A percentile compares a stretch with the other conserved stretches of the same genome.
Evolutionary conservation across 202 grass and related monocot species (phyloP).

Genomic region (Sporobolus alterniflorus): DNA sequence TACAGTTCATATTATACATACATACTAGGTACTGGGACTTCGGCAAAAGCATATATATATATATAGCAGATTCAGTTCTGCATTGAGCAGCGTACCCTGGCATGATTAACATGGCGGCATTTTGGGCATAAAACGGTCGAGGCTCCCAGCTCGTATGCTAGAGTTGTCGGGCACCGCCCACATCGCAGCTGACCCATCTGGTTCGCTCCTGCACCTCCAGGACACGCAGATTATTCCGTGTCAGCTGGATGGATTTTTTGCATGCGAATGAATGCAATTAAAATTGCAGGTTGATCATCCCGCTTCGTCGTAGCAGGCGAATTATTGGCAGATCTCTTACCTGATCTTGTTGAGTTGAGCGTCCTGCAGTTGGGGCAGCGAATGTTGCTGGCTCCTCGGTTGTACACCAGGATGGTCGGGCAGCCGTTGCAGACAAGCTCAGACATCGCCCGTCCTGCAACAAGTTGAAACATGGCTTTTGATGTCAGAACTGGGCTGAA

Average conservation of each 20-base stretch:
- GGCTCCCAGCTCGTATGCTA: conserved; percentile 54
- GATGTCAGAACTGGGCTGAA: background rate
- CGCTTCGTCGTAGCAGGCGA: too few species aligned
- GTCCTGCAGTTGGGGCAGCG: conserved; percentile 44
- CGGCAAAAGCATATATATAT: too few species aligned
- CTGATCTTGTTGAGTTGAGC: conserved; percentile 59
- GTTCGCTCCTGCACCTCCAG: conserved; percentile 29
- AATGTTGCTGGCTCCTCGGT: conserved; percentile 40
- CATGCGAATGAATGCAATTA: background rate
- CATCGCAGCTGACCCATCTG: conserved; percentile 54
- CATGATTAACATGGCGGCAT: conserved; percentile 47
- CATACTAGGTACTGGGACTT: too few species aligned
- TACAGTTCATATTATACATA: too few species aligned
- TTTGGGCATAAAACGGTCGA: conserved; percentile 47
- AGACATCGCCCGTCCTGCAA: conserved; percentile 35
- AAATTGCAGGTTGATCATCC: background rate
- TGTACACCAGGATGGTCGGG: conserved; percentile 48
- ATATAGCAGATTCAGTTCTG: too few species aligned
- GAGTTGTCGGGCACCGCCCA: conserved; percentile 45
- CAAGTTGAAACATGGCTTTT: background rate
- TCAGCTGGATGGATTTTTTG: background rate
- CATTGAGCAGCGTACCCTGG: conserved; percentile 61
- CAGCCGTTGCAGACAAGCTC: conserved; percentile 59
- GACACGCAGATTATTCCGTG: background rate
- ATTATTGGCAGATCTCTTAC: background rate